Percentiles rank a stretch among this genome's conserved stretches.
phyloP scores from a whole-genome alignment of 768 basidiomycete genomes.

The Clavulina sp. region DNA sequence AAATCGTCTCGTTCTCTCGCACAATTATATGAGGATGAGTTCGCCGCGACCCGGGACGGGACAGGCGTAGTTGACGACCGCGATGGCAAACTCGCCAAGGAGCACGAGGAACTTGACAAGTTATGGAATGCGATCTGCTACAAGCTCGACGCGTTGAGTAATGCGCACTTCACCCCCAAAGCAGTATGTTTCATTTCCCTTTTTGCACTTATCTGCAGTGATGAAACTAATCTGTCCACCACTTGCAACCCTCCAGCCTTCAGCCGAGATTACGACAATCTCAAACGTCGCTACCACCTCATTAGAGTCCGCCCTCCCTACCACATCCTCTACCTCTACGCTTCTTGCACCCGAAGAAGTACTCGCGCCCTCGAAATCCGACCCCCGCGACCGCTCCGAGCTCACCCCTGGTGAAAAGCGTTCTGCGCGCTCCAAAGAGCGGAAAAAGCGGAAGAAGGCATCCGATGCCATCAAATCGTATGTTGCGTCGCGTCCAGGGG shows the following conservation, averaged over 20 bases:
- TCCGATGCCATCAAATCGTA: constrained; percentile 54
- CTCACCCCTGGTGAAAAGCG: constrained; percentile 76
- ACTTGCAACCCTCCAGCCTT: constrained; percentile 39
- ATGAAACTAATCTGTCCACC: constrained; percentile 8
- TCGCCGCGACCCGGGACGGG: constrained; percentile 38
- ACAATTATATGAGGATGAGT: constrained; percentile 92
- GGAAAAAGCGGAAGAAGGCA: constrained; percentile 35
- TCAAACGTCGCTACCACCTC: constrained; percentile 65
- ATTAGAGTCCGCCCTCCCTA: constrained; percentile 83
- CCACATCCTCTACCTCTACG: constrained; percentile 49
- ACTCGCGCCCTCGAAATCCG: constrained; percentile 36
- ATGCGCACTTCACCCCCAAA: constrained; percentile 91
- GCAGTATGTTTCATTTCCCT: constrained; percentile 34
- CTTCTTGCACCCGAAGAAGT: constrained; percentile 93
- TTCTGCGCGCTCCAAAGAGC: constrained; percentile 27
- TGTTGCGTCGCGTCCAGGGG: constrained; percentile 42
- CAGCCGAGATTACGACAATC: constrained; percentile 68
- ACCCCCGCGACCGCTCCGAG: constrained; percentile 53
- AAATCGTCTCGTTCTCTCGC: constrained; percentile 81
- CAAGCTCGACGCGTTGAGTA: constrained; percentile 86
- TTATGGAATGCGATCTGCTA: constrained; percentile 72
- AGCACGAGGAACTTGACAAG: constrained; percentile 72
- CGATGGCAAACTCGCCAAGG: constrained; percentile 73
- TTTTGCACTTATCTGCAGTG: constrained; percentile 1
- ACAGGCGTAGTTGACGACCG: constrained; percentile 39